Evolutionary conservation across 2,329 filamentous ascomycete species (phyloP), one percentile per base, ranked within the genome.

Genomic region (Cadophora malorum): DNA sequence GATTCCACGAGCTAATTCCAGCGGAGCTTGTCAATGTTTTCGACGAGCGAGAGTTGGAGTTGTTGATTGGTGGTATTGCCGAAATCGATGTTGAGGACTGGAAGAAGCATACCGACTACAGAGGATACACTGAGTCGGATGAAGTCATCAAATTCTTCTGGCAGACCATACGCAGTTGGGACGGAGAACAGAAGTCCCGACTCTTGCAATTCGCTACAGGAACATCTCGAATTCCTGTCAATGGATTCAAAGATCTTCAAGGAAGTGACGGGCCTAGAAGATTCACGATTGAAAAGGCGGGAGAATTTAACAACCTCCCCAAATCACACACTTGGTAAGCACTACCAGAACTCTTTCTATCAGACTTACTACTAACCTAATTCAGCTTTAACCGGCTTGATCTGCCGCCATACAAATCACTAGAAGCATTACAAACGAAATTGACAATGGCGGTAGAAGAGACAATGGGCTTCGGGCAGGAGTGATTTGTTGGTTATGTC

Each of bases 41-140:
- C 77, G 96, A 99, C 77, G 96, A 99, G 84, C 92, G 96, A 76
- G 96, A 99, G 81, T 85, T 99, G 59, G 96, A 99, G 81, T 83
- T 99, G 74, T 86, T 99, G 74, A 98, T 99, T 78, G 96, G 96
- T 73, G 96, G 96, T 86, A 99, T 99, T 75, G 96, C 96, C n/a
- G 96, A 99, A 81, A 99, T 99, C 74, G 96, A 99, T 77, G 95
- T 99, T 19, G 96, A 99, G 69, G 96, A 99, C 81, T 99, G 96
- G 96, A 98, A 99, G 91, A 99, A 99, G 85, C 96, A 99, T 82
- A 99, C 96, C 58, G 96, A 99, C 78, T 99, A 99, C 81, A 91
- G 96, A 75, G 96, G 96, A 65, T 99, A 99, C 85, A 97, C 96
- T 10, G 96, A 99, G 82, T 94, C 90, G 67, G 96, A 99, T 76